These are phyloP conservation scores for Hyphodiscus hymeniophilus DNA, from an alignment of 495 filamentous ascomycete species.

Conservation along the genomic window DNA sequence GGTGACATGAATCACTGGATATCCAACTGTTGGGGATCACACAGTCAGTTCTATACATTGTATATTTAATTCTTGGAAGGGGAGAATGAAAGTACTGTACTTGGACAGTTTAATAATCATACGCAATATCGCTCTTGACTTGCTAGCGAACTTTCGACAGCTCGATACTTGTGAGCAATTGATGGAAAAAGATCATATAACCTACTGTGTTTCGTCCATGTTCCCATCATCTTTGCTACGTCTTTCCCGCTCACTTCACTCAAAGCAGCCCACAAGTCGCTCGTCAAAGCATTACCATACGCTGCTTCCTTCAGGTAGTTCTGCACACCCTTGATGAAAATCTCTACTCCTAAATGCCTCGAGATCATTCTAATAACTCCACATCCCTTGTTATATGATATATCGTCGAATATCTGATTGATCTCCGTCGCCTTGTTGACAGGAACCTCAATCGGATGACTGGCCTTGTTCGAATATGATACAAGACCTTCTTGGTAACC, in stretches of 20 bases:
- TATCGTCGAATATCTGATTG: conserved; percentile 98
- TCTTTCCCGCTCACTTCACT: conserved; percentile 87
- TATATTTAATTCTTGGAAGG: no score
- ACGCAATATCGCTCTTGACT: no score
- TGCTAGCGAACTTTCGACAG: no score
- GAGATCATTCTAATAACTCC: conserved; percentile 97
- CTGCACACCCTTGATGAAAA: conserved; percentile 87
- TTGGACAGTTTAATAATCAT: no score
- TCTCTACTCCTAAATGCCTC: conserved; percentile 85
- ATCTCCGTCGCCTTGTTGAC: conserved; percentile 93
- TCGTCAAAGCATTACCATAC: conserved; percentile 76
- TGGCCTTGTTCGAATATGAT: conserved; percentile 86
- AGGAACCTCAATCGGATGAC: conserved; percentile 81
- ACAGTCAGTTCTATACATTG: no score
- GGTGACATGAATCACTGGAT: conserved; percentile 62
- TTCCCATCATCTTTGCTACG: conserved; percentile 68
- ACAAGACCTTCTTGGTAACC: conserved; percentile 80
- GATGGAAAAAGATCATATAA: no score
- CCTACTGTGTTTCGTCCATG: conserved; percentile 78
- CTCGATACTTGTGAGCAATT: no score
- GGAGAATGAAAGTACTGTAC: no score
- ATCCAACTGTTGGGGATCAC: no score
- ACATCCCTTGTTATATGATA: conserved; percentile 95
- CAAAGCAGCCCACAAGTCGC: conserved; percentile 85
- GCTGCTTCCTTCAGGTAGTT: conserved; percentile 93